A percentile compares a stretch with the other conserved stretches of the same genome.
These are phyloP conservation scores for Dionaea muscipula DNA, from an alignment of 179 eudicot genomes.

Conservation along the genomic window DNA sequence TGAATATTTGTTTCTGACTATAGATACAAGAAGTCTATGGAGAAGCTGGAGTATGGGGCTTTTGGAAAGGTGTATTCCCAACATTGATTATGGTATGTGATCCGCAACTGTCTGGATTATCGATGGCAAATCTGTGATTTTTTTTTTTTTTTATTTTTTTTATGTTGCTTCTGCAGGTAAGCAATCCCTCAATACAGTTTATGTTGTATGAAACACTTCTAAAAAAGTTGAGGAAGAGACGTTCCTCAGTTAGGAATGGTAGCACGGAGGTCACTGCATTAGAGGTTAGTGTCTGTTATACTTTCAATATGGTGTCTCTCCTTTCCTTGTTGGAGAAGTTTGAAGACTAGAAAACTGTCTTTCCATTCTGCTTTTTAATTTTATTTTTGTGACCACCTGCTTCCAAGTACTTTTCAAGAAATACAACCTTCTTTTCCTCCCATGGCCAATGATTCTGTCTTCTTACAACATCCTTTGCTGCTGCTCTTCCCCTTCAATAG, in stretches of 20 bases:
- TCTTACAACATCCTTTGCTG: background rate
- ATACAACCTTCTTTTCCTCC: too few species aligned
- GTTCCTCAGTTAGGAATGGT: constrained; percentile 33
- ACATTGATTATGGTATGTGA: constrained; percentile 79
- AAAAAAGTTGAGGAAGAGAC: constrained; percentile 71
- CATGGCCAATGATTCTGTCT: too few species aligned
- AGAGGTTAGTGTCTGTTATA: constrained; percentile 38
- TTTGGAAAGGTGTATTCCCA: constrained; percentile 94
- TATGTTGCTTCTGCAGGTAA: constrained; percentile 41
- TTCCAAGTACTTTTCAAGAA: too few species aligned
- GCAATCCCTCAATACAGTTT: constrained; percentile 96
- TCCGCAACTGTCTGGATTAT: constrained; percentile 9
- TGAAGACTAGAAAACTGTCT: too few species aligned
- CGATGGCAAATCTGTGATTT: constrained; percentile 19
- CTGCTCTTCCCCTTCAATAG: background rate
- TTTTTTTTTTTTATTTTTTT: too few species aligned
- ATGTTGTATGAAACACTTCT: constrained; percentile 91
- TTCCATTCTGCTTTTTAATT: too few species aligned
- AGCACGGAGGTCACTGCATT: constrained; percentile 57
- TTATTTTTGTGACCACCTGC: too few species aligned
- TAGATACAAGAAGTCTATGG: constrained; percentile 85
- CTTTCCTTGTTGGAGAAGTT: too few species aligned
- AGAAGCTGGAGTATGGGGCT: constrained; percentile 87
- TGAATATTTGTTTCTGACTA: constrained; percentile 4
- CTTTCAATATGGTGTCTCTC: background rate